Percentiles rank a stretch among this genome's conserved stretches.
Evolutionary conservation across 2,329 filamentous ascomycete species (phyloP).

Genomic region (Leptoxyphium fumago): DNA sequence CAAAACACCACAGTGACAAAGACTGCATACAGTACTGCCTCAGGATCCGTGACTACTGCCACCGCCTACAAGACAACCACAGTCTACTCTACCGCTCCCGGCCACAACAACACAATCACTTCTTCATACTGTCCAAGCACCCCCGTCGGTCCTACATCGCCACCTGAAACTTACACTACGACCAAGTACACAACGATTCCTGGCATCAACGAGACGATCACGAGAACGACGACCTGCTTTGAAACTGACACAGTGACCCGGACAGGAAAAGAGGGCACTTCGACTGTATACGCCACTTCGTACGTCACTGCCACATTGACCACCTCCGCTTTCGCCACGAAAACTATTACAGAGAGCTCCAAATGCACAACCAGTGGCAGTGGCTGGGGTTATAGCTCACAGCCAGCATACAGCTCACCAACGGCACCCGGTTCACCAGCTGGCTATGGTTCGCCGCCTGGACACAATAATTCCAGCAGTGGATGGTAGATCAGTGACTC

Average conservation of each 20-base stretch:
- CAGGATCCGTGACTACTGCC: not conserved
- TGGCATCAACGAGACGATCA: not conserved
- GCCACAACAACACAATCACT: not conserved
- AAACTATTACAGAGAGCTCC: not conserved
- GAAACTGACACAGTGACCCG: not conserved
- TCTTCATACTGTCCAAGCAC: not conserved
- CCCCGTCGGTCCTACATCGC: not conserved
- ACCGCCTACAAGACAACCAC: not conserved
- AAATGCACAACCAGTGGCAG: not conserved
- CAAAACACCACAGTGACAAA: not conserved
- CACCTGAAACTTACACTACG: not conserved
- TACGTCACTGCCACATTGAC: not conserved
- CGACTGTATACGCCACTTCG: not conserved
- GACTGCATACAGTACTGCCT: not conserved
- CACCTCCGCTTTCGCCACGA: not conserved
- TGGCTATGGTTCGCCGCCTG: not conserved
- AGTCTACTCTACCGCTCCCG: not conserved
- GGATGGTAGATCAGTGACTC: not conserved
- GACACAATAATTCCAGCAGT: not conserved
- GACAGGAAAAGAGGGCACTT: not conserved
- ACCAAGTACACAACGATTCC: not conserved
- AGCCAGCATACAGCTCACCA: not conserved
- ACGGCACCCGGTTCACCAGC: not conserved
- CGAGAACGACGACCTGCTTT: not conserved
- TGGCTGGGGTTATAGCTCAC: not conserved